phyloP scores from a whole-genome alignment of 495 filamentous ascomycete genomes.

The Schizothecium vesticola region DNA sequence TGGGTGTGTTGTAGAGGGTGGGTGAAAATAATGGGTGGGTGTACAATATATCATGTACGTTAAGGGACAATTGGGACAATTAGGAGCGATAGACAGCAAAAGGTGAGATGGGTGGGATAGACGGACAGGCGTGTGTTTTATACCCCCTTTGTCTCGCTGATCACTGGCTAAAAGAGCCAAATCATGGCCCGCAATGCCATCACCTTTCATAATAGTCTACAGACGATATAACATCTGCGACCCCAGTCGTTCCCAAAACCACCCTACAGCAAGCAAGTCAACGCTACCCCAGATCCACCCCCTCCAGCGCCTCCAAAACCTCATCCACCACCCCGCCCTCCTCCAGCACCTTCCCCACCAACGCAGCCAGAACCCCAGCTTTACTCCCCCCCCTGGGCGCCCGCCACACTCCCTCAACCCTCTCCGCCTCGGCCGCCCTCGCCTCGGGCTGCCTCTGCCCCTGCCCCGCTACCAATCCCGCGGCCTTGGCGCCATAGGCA shows the following conservation, averaged over 20 bases:
- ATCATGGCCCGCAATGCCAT: background rate
- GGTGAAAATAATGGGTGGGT: background rate
- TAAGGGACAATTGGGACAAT: background rate
- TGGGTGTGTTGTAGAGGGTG: constrained; percentile 40
- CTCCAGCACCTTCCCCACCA: constrained; percentile 62
- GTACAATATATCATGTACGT: constrained; percentile 7
- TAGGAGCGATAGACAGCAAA: background rate
- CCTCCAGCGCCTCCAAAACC: constrained; percentile 71
- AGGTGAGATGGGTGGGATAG: background rate
- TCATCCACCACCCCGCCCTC: constrained; percentile 77
- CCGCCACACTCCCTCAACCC: constrained; percentile 70
- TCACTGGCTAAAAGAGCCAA: background rate
- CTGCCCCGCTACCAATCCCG: constrained; percentile 19
- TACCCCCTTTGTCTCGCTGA: background rate
- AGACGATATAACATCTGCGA: background rate
- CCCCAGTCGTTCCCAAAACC: background rate
- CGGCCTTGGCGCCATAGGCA: constrained; percentile 43
- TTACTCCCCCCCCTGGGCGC: constrained; percentile 70
- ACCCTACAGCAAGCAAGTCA: background rate
- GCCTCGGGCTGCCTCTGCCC: constrained; percentile 37
- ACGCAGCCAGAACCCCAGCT: constrained; percentile 57
- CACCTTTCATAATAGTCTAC: background rate
- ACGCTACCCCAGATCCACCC: constrained; percentile 44
- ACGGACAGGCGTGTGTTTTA: background rate
- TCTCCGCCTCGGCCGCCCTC: constrained; percentile 47